These are phyloP conservation scores for Colletotrichum neosansevieriae DNA, from an alignment of 2,329 filamentous ascomycete species.

Conservation along the genomic window DNA sequence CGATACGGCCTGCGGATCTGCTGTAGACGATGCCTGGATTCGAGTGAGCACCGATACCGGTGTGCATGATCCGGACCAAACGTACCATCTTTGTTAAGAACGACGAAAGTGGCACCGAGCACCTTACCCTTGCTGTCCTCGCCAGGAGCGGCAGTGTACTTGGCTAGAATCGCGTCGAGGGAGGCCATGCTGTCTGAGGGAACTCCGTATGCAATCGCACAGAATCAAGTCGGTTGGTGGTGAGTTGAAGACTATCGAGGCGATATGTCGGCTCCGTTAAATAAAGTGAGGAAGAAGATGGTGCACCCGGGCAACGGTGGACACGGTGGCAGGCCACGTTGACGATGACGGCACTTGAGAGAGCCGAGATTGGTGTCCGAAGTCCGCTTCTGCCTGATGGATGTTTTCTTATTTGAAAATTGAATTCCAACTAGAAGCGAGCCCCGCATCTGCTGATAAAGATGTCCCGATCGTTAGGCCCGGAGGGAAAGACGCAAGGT, in stretches of 20 bases:
- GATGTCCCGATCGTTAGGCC: background rate
- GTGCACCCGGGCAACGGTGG: background rate
- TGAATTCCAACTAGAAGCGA: background rate
- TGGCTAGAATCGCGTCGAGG: slow-evolving; percentile 45
- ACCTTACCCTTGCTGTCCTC: slow-evolving; percentile 49
- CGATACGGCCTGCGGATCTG: slow-evolving; percentile 52
- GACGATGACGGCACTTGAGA: background rate
- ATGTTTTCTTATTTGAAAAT: background rate
- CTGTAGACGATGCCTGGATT: slow-evolving; percentile 50
- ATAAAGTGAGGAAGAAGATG: background rate
- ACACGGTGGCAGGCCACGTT: slow-evolving; percentile 36
- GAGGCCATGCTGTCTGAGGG: background rate
- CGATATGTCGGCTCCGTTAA: background rate
- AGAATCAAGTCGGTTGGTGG: background rate
- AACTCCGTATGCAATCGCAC: no score
- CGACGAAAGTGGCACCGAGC: slow-evolving; percentile 53
- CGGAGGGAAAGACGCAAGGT: background rate
- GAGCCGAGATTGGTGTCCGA: no score
- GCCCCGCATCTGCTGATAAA: background rate
- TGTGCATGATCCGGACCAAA: background rate
- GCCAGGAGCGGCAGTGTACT: slow-evolving; percentile 46
- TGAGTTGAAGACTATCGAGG: no score
- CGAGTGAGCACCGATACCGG: background rate
- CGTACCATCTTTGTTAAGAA: slow-evolving; percentile 49
- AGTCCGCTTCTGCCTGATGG: background rate